Conservation (phyloP, 2,329 filamentous ascomycete species). For the Albophoma yamanashiensis region DNA sequence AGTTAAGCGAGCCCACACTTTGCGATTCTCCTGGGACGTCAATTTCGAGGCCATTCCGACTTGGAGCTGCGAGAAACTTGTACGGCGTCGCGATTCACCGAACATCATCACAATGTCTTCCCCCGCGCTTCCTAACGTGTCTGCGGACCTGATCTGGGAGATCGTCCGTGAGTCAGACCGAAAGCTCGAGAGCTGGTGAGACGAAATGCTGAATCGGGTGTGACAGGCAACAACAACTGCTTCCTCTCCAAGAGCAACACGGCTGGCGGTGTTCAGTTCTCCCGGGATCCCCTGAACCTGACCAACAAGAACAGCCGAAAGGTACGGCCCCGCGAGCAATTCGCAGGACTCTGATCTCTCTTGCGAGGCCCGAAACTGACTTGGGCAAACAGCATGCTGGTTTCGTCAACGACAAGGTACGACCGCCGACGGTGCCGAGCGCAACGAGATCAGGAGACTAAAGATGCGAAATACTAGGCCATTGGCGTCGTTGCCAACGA, state of each 20-base stretch:
- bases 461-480: slow-evolving; percentile 44
- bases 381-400: slow-evolving; percentile 60
- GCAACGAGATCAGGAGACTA: slow-evolving; percentile 2
- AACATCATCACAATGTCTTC: slow-evolving; percentile 41
- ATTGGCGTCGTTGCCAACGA: slow-evolving; percentile 66
- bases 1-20: slow-evolving; percentile 32
- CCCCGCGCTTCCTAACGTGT: slow-evolving; percentile 60
- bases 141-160: slow-evolving; percentile 89
- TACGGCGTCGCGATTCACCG: slow-evolving; percentile 16
- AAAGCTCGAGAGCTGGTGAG: neutral
- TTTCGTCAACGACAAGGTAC: slow-evolving; percentile 88
- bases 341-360: neutral
- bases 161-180: slow-evolving; percentile 71
- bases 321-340: slow-evolving; percentile 36
- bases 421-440: slow-evolving; percentile 1
- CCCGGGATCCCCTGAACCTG: slow-evolving; percentile 88
- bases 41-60: slow-evolving; percentile 11
- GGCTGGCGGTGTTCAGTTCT: slow-evolving; percentile 78
- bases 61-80: slow-evolving; percentile 1
- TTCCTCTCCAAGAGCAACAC: slow-evolving; percentile 84
- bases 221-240: slow-evolving; percentile 71
- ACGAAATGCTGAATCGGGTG: neutral
- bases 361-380: slow-evolving; percentile 20
- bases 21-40: slow-evolving; percentile 10
- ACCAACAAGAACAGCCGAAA: slow-evolving; percentile 86